Percentiles rank a stretch among this genome's conserved stretches.
phyloP scores from a whole-genome alignment of 2,329 filamentous ascomycete genomes.

The Graphilbum sp. region DNA sequence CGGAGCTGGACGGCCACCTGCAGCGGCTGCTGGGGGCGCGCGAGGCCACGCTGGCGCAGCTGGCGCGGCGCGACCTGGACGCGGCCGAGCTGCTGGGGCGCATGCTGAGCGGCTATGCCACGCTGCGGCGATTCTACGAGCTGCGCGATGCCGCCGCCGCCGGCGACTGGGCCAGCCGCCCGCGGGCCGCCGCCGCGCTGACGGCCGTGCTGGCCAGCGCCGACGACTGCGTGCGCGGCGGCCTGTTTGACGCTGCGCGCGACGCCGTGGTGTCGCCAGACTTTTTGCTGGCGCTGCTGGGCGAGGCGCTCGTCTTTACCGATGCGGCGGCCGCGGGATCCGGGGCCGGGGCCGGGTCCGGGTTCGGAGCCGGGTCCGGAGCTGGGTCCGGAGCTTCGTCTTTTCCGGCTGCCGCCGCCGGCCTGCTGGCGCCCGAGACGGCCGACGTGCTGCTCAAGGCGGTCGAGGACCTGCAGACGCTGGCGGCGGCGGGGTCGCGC shows the following conservation, averaged over 20 bases:
- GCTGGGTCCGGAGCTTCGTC: background rate
- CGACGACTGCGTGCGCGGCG: conserved; percentile 80
- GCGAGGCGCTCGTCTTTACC: conserved; percentile 67
- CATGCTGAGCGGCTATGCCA: conserved; percentile 83
- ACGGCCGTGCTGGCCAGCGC: conserved; percentile 74
- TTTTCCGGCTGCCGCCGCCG: conserved; percentile 12
- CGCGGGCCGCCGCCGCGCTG: conserved; percentile 59
- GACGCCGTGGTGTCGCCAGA: conserved; percentile 81
- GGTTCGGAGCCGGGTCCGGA: background rate
- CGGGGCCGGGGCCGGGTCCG: background rate
- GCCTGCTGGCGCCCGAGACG: conserved; percentile 44
- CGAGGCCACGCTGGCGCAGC: conserved; percentile 50
- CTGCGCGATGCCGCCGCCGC: conserved; percentile 44
- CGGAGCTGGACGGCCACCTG: conserved; percentile 59
- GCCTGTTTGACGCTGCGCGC: conserved; percentile 65
- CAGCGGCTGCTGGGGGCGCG: conserved; percentile 54
- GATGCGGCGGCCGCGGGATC: conserved; percentile 5
- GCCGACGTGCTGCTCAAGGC: conserved; percentile 62
- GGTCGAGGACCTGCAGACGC: conserved; percentile 64
- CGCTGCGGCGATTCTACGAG: conserved; percentile 77
- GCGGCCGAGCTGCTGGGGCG: conserved; percentile 72
- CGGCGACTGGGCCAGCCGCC: conserved; percentile 33
- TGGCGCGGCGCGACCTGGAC: conserved; percentile 60
- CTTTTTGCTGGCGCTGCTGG: conserved; percentile 66
- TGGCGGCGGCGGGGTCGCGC: conserved; percentile 36